Evolutionary conservation across 495 filamentous ascomycete genomes (phyloP).

Genomic region (Venustampulla echinocandica): DNA sequence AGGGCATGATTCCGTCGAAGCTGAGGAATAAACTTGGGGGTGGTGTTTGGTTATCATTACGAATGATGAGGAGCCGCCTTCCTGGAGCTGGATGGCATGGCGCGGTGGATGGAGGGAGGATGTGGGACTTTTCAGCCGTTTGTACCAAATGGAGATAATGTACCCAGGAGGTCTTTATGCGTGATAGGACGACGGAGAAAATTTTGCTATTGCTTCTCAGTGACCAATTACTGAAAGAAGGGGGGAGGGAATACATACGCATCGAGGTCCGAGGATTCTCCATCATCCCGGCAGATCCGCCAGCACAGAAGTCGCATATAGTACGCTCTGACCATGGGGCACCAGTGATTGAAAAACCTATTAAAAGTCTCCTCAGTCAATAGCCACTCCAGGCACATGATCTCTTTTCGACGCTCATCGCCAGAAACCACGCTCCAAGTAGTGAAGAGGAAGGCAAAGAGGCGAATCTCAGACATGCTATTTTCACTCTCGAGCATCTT

Average conservation of each 20-base stretch:
- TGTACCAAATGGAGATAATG: constrained; percentile 70
- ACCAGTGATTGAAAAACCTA: constrained; percentile 91
- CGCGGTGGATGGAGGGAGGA: constrained; percentile 60
- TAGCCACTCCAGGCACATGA: constrained; percentile 71
- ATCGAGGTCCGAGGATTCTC: constrained; percentile 56
- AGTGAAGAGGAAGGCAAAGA: constrained; percentile 77
- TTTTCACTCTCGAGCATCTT: constrained; percentile 84
- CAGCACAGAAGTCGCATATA: constrained; percentile 91
- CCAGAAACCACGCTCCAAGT: constrained; percentile 68
- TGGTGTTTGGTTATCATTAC: constrained; percentile 52
- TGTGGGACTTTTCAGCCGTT: constrained; percentile 44
- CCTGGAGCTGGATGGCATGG: constrained; percentile 86
- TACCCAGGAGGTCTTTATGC: constrained; percentile 66
- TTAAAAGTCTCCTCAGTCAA: constrained; percentile 72
- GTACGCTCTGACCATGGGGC: constrained; percentile 95
- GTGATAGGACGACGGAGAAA: constrained; percentile 57
- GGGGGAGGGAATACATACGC: constrained; percentile 33
- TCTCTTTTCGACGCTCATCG: constrained; percentile 59
- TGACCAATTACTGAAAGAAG: not conserved
- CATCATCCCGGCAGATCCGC: constrained; percentile 76
- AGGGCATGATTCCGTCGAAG: constrained; percentile 52
- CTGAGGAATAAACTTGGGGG: constrained; percentile 48
- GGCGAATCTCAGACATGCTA: constrained; percentile 84
- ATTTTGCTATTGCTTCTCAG: constrained; percentile 39
- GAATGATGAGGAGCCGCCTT: constrained; percentile 82